Percentiles rank a stretch among this genome's conserved stretches.
Evolutionary conservation across 2,329 filamentous ascomycete genomes (phyloP).

Genomic region (Sarocladiaceae sp.): DNA sequence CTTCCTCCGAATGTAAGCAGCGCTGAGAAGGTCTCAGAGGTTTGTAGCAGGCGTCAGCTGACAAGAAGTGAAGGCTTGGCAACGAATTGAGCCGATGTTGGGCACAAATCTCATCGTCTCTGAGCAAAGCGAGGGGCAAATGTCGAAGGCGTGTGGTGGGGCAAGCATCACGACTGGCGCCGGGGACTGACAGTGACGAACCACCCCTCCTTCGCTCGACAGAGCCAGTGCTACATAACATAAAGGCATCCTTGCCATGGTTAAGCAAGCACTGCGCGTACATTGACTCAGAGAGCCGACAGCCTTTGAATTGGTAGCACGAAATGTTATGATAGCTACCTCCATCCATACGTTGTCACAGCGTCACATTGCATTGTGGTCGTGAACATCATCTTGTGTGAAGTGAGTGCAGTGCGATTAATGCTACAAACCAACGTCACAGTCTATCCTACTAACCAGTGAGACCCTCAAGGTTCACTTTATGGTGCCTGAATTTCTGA

Average conservation of each 20-base stretch:
- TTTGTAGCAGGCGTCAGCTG: too few relatives aligned
- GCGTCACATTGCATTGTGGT: too few relatives aligned
- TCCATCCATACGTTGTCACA: too few relatives aligned
- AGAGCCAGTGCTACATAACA: too few relatives aligned
- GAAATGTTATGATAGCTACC: too few relatives aligned
- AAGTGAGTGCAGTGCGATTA: background rate
- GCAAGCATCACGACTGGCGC: constrained; percentile 4
- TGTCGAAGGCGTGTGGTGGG: constrained; percentile 8
- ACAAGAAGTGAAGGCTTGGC: too few relatives aligned
- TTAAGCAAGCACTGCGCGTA: too few relatives aligned
- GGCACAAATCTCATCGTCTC: constrained; percentile 4
- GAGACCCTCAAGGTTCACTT: background rate
- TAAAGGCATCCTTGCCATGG: too few relatives aligned
- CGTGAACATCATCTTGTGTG: background rate
- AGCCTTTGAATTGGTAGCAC: too few relatives aligned
- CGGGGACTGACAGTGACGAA: constrained; percentile 4
- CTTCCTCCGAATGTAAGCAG: background rate
- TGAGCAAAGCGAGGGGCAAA: constrained; percentile 5
- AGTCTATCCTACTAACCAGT: constrained; percentile 3
- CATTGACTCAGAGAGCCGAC: too few relatives aligned
- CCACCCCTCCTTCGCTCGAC: background rate
- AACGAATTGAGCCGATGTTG: background rate
- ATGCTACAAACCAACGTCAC: background rate
- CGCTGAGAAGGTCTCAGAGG: background rate
- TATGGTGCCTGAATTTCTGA: background rate